Percentiles rank a stretch among this genome's conserved stretches.
phyloP scores from a whole-genome alignment of 176 grass and related monocot genomes.

The Paspalum notatum region DNA sequence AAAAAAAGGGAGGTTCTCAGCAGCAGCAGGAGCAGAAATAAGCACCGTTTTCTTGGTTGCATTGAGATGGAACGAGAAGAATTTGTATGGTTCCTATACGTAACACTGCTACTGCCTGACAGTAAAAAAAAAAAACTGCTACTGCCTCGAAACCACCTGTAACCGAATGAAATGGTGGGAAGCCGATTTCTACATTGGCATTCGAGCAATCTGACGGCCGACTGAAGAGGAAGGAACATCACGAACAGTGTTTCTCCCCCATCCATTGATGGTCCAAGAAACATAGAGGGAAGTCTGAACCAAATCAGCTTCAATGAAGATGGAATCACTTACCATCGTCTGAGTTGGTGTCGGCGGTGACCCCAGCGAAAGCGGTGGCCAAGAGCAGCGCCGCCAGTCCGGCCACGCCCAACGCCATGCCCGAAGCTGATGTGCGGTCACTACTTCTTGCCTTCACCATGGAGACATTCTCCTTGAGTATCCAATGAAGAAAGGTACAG shows the following conservation, averaged over 20 bases:
- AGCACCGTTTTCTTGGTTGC: too few species aligned
- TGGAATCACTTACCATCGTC: constrained; percentile 40
- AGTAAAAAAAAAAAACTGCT: too few species aligned
- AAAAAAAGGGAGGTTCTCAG: background rate
- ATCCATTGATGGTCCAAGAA: background rate
- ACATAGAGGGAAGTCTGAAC: background rate
- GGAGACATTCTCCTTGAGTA: constrained; percentile 19
- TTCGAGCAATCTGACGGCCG: background rate
- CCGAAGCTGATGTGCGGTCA: constrained; percentile 8
- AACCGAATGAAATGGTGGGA: constrained; percentile 13
- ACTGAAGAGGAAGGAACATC: background rate
- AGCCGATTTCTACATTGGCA: background rate
- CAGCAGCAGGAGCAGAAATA: background rate
- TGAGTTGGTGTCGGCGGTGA: constrained; percentile 45
- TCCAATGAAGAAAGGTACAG: constrained; percentile 7
- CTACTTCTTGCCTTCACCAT: constrained; percentile 20
- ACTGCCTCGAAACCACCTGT: background rate
- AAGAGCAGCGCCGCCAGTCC: constrained; percentile 21
- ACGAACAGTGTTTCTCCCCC: background rate
- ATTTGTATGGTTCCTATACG: background rate
- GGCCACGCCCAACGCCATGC: constrained; percentile 32
- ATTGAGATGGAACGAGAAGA: background rate
- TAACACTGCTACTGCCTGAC: background rate
- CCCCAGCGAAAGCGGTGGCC: background rate
- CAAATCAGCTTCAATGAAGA: background rate